Conservation (phyloP, 768 basidiomycete genomes). For the Candolleomyces eurysporus region DNA sequence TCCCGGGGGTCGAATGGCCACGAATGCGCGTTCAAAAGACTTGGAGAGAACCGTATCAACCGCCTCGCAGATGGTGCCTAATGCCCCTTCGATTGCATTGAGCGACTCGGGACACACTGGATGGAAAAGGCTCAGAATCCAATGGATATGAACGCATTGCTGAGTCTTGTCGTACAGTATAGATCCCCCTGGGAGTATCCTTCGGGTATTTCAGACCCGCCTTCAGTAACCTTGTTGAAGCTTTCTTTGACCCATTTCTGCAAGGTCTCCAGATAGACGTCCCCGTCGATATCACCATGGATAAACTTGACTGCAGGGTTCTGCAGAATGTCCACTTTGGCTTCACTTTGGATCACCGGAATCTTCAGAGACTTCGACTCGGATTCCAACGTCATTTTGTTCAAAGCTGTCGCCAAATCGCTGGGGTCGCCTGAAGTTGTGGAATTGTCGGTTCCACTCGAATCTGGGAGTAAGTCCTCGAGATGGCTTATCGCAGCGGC, state of each 20-base stretch:
- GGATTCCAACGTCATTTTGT: conserved; percentile 21
- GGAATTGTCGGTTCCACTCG: not conserved
- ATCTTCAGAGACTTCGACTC: conserved; percentile 26
- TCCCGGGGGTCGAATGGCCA: conserved; percentile 85
- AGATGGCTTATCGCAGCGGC: conserved; percentile 76
- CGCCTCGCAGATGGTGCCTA: conserved; percentile 85
- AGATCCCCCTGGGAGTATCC: conserved; percentile 75
- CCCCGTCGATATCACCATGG: conserved; percentile 67
- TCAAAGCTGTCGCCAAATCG: conserved; percentile 25
- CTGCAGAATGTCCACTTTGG: conserved; percentile 53
- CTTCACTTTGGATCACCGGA: conserved; percentile 50
- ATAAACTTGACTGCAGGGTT: conserved; percentile 69
- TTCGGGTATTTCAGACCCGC: conserved; percentile 74
- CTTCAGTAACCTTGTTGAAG: conserved; percentile 55
- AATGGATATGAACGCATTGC: not conserved
- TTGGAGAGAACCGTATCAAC: conserved; percentile 63
- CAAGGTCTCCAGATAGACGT: conserved; percentile 66
- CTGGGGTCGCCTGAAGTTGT: conserved; percentile 12
- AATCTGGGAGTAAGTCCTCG: conserved; percentile 36
- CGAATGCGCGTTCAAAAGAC: conserved; percentile 58
- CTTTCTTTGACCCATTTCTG: conserved; percentile 59
- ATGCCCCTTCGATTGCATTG: conserved; percentile 75
- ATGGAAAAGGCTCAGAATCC: not conserved
- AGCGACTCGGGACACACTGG: conserved; percentile 78
- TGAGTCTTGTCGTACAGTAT: conserved; percentile 58